Percentiles rank a stretch among this genome's conserved stretches.
phyloP scores from a whole-genome alignment of 805 yeast genomes.

The Hagleromyces aurorensis region DNA sequence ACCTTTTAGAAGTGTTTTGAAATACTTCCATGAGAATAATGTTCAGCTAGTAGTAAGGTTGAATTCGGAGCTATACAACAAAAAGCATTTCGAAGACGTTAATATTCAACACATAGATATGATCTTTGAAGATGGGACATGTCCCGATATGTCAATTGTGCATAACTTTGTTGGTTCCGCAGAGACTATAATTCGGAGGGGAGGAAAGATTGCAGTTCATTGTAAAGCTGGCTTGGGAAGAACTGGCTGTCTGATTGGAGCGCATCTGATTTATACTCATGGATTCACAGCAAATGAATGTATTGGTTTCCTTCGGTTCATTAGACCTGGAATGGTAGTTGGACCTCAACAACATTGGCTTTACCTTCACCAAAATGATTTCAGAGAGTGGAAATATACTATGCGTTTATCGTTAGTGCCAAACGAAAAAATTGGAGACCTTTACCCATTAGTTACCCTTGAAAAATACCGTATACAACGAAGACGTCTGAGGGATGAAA shows the following conservation, averaged over 20 bases:
- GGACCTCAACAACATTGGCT: slow-evolving; percentile 99
- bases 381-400: slow-evolving; percentile 92
- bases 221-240: slow-evolving; percentile 98
- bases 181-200: slow-evolving; percentile 73
- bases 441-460: slow-evolving; percentile 51
- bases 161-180: slow-evolving; percentile 92
- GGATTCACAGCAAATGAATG: slow-evolving; percentile 97
- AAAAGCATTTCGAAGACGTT: slow-evolving; percentile 69
- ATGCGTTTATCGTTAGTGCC: slow-evolving; percentile 71
- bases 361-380: slow-evolving; percentile 90
- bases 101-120: slow-evolving; percentile 88
- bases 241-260: slow-evolving; percentile 97
- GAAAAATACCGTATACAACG: slow-evolving; percentile 54
- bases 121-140: slow-evolving; percentile 97
- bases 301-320: slow-evolving; percentile 91
- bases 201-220: slow-evolving; percentile 97
- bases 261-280: slow-evolving; percentile 90
- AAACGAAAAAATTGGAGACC: slow-evolving; percentile 58
- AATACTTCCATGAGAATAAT: slow-evolving; percentile 60
- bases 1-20: slow-evolving; percentile 74
- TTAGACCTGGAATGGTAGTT: slow-evolving; percentile 99
- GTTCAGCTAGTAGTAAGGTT: slow-evolving; percentile 88
- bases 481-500: slow-evolving; percentile 28
- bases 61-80: slow-evolving; percentile 86
- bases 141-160: slow-evolving; percentile 91